Evolutionary conservation across 2,329 filamentous ascomycete species (phyloP).

Genomic region (Cordyceps militaris): DNA sequence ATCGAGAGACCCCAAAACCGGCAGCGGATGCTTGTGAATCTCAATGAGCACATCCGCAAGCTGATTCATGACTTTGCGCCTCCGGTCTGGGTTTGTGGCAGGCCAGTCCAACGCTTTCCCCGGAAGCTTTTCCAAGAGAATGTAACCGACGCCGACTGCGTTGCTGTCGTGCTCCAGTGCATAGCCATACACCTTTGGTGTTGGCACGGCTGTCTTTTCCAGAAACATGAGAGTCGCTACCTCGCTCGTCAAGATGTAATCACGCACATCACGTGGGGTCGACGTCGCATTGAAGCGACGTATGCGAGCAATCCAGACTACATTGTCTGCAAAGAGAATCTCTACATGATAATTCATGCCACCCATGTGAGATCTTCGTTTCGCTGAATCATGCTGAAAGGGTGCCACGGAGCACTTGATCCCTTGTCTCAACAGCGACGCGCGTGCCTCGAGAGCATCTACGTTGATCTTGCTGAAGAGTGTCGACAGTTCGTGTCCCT

Average conservation of each 20-base stretch:
- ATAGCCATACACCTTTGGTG: slow-evolving; percentile 32
- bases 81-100: slow-evolving; percentile 25
- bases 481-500: slow-evolving; percentile 27
- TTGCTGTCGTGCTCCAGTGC: slow-evolving; percentile 23
- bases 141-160: slow-evolving; percentile 31
- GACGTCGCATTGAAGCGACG: slow-evolving; percentile 32
- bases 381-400: slow-evolving; percentile 28
- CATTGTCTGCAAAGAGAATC: slow-evolving; percentile 34
- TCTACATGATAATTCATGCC: slow-evolving; percentile 39
- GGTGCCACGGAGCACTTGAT: slow-evolving; percentile 27
- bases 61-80: slow-evolving; percentile 28
- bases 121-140: slow-evolving; percentile 36
- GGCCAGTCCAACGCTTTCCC: slow-evolving; percentile 30
- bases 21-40: slow-evolving; percentile 30
- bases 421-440: slow-evolving; percentile 29
- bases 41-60: slow-evolving; percentile 33
- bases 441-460: slow-evolving; percentile 28
- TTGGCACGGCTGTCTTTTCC: slow-evolving; percentile 27
- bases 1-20: slow-evolving; percentile 29
- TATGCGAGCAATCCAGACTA: slow-evolving; percentile 36
- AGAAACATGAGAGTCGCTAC: slow-evolving; percentile 35
- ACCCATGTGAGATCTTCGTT: slow-evolving; percentile 32
- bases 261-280: slow-evolving; percentile 24
- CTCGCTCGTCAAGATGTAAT: slow-evolving; percentile 33
- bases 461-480: slow-evolving; percentile 30